Evolutionary conservation across 768 basidiomycete genomes (phyloP), one percentile per base, ranked within the genome.

Genomic region (Neoboletus brunneissimus): DNA sequence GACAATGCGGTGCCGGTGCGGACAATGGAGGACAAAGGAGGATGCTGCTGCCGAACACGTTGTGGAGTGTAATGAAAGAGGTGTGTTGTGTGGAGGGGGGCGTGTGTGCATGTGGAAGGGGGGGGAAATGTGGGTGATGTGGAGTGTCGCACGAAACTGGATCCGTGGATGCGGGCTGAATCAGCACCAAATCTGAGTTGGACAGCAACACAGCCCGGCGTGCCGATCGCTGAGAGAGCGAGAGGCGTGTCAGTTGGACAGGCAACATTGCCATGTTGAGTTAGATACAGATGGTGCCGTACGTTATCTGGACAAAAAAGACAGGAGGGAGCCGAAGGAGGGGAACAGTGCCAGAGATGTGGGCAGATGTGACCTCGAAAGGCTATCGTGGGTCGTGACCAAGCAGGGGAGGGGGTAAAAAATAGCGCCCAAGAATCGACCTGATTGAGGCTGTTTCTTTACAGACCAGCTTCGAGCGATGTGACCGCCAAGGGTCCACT

Each of bases 221-320:
- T 70, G 68, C 68, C 68, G 61, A 70, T 70, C 68, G 66, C 66
- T 61, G 70, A 57, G 63, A 52, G 48, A 51, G 20, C 11, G 20
- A 5, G 63, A 58, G 58, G 41, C 49, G 69, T 67, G 67, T 71
- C 67, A 71, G 64, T 68, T 64, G 67, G 59, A 56, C 57, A 70
- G 66, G 66, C 58, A 62, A 72, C 68, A 68, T 65, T 64, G 15
- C 69, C 69, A 1, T 9, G 37, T 71, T 43, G 67, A 52, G 69
- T 63, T 70, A 70, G 66, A 70, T 72, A 58, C 51, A 59, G 53
- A 65, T 60, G 55, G 51, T 68, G 70, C 54, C 57, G 68, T 72
- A 72, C 68, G 66, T 62, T 58, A 71, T 70, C 52, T 57, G 59
- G 55, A 60, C 53, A 51, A 52, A 68, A 57, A 54, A 23, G 71